Evolutionary conservation across 345 rosid species (phyloP).

Genomic region (Erysimum cheiranthoides): DNA sequence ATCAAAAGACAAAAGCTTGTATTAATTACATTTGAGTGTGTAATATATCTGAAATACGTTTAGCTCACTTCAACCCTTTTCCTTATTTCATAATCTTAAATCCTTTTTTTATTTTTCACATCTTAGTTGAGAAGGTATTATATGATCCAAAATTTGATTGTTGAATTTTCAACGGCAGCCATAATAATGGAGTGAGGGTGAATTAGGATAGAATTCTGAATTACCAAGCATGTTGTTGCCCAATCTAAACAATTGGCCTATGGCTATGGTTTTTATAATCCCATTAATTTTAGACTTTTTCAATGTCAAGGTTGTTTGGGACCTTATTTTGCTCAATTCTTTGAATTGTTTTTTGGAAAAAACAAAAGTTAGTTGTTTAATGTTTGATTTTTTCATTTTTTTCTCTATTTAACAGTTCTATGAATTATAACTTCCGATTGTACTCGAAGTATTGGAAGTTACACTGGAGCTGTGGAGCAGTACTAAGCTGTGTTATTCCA

Average conservation of each 20-base stretch:
- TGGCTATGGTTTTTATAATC: neutral
- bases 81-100: no score
- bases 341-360: neutral
- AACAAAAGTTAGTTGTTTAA: neutral
- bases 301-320: neutral
- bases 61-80: no score
- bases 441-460: no score
- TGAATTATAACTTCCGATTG: no score
- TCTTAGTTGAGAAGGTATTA: neutral
- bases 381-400: no score
- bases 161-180: constrained; percentile 2
- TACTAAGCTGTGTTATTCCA: no score
- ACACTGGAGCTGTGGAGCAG: no score
- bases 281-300: neutral
- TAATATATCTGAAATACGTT: no score
- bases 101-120: neutral
- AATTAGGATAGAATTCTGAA: neutral
- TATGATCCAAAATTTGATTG: neutral
- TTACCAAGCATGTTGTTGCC: neutral
- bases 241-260: neutral
- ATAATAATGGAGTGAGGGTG: neutral
- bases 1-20: constrained; percentile 6
- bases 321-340: neutral
- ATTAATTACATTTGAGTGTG: neutral
- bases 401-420: no score